Base-by-base conservation (phyloP, 202 grass and related monocot species). In the Saccharum hybrid region DNA sequence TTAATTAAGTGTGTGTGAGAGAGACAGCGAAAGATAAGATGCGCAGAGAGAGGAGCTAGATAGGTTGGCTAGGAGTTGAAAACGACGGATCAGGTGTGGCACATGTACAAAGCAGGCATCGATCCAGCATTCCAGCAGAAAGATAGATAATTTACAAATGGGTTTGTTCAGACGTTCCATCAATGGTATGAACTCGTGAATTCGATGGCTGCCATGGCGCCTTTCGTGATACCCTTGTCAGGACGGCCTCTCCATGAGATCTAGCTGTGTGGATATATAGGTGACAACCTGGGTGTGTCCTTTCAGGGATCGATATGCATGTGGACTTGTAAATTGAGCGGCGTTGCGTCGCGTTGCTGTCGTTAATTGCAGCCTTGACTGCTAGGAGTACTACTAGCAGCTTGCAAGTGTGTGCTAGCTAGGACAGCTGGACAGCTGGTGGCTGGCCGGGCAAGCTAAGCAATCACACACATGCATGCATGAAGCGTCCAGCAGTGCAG, bases 161-260 rank as follows among this genome's bases (percentile, higher is more conserved):
- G 42, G 71, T 82, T 81, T 41, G 87, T 81, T 89, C 37, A 34
- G 45, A 59, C 66, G 83, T 89, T 78, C 68, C 87, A 72, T 89
- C 82, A 59, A 30, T 43, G 66, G 78, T 78, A 82, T 71, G 77
- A 82, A 75, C 49, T 63, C 31, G 63, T 39, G 81, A 79, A 74
- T 68, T 75, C 37, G 16, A 66, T 72, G 56, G 82, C 71, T 56
- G 67, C 63, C 26, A 33, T 52, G 34, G 76, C 63, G 37, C 81
- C 70, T 75, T 80, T 10, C 49, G 19, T 70, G 76, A 63, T 79
- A 36, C 30, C 30, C 48, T 2, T 46, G 54, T 80, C 87, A 33
- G 52, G 40, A 52, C 68, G 14, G 5, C 80, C 70, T 12, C 23
- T 46, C 61, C 51, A n/a, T 49, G 57, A 51, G 70, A 90, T 65